A percentile compares a stretch with the other conserved stretches of the same genome.
phyloP scores from a whole-genome alignment of 2,329 filamentous ascomycete genomes.

The Cercospora citrullina region DNA sequence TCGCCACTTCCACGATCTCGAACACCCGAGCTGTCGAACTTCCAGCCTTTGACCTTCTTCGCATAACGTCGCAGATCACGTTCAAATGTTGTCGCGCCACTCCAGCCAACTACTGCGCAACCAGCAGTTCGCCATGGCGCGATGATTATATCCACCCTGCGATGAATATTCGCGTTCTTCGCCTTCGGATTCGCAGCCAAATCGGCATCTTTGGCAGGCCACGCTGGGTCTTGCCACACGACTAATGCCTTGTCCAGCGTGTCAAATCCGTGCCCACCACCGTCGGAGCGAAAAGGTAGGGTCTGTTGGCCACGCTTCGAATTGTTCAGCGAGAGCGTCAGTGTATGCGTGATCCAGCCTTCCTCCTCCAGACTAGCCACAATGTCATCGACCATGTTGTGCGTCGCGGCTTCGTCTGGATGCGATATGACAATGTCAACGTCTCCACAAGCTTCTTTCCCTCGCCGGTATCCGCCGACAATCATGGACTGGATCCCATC shows the following conservation, averaged over 20 bases:
- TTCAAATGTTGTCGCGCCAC: slow-evolving; percentile 82
- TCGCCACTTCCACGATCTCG: slow-evolving; percentile 67
- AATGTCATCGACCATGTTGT: slow-evolving; percentile 69
- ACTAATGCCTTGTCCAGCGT: slow-evolving; percentile 88
- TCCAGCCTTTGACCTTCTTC: slow-evolving; percentile 69
- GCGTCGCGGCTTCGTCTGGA: slow-evolving; percentile 66
- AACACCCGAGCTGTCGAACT: slow-evolving; percentile 90
- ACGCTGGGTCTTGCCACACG: slow-evolving; percentile 76
- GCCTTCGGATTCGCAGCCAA: slow-evolving; percentile 40
- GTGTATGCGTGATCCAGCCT: slow-evolving; percentile 76
- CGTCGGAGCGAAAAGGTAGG: slow-evolving; percentile 52
- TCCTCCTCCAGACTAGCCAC: slow-evolving; percentile 68
- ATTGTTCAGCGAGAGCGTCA: slow-evolving; percentile 68
- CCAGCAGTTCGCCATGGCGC: slow-evolving; percentile 85
- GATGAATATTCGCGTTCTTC: slow-evolving; percentile 72
- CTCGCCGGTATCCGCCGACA: slow-evolving; percentile 79
- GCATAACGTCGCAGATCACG: slow-evolving; percentile 80
- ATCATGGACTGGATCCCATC: slow-evolving; percentile 60
- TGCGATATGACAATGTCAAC: slow-evolving; percentile 86
- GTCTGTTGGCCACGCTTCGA: slow-evolving; percentile 71
- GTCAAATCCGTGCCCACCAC: slow-evolving; percentile 69
- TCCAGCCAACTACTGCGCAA: slow-evolving; percentile 84
- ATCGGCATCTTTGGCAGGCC: slow-evolving; percentile 43
- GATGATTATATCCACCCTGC: slow-evolving; percentile 89
- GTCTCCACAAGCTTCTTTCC: slow-evolving; percentile 72